Percentiles rank a stretch among this genome's conserved stretches.
phyloP scores from a whole-genome alignment of 495 filamentous ascomycete species.

The Hypoxylon rickii region DNA sequence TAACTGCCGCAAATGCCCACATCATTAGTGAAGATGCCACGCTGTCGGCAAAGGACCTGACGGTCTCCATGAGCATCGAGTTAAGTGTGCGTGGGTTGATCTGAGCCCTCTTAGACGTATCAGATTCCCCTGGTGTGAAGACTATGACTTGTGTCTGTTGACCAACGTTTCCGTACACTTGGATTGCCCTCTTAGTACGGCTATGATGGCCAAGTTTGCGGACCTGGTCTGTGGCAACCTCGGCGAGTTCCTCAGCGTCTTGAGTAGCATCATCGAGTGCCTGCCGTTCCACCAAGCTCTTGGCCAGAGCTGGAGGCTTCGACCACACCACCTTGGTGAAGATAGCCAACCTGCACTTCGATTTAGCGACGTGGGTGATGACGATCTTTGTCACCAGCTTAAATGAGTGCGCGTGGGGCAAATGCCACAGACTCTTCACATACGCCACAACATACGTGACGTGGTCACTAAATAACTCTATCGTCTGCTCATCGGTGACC shows the following conservation, averaged over 20 bases:
- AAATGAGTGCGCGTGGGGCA: conserved; percentile 79
- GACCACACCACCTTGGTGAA: conserved; percentile 88
- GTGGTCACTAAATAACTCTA: conserved; percentile 92
- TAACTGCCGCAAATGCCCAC: conserved; percentile 66
- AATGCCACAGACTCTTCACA: conserved; percentile 85
- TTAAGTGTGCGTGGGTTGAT: conserved; percentile 70
- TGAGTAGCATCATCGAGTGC: conserved; percentile 79
- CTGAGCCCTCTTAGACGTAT: conserved; percentile 51
- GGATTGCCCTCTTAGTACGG: conserved; percentile 86
- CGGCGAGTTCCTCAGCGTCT: conserved; percentile 82
- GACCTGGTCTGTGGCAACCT: conserved; percentile 86
- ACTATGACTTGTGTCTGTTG: conserved; percentile 69
- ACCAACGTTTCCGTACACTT: conserved; percentile 87
- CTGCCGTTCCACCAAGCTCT: conserved; percentile 76
- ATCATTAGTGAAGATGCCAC: conserved; percentile 73
- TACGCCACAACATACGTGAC: conserved; percentile 94
- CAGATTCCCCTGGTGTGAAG: conserved; percentile 56
- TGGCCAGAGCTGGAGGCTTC: conserved; percentile 65
- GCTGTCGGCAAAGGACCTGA: conserved; percentile 69
- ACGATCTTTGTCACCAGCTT: conserved; percentile 88
- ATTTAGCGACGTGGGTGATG: conserved; percentile 90
- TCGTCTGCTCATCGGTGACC: conserved; percentile 82
- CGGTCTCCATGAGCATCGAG: conserved; percentile 70
- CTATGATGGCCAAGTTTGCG: conserved; percentile 78
- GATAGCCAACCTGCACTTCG: conserved; percentile 86